These are phyloP conservation scores for Rhododendron ferrugineum DNA, from an alignment of 148 eudicot species.

Conservation along the genomic window DNA sequence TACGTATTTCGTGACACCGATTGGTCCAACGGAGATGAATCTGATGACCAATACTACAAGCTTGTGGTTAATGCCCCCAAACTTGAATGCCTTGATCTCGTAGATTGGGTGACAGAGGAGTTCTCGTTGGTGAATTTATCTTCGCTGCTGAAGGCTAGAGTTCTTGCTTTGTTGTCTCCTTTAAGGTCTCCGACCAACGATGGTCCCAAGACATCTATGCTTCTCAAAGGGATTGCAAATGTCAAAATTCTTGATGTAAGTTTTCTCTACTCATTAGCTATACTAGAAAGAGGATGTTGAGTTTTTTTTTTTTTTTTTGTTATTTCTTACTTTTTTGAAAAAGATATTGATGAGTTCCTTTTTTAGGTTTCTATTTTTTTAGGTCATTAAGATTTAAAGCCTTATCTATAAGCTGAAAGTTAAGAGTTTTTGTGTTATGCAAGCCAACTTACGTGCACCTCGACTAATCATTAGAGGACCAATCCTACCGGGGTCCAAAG, in stretches of 20 bases:
- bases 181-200: neutral
- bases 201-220: neutral
- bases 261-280: neutral
- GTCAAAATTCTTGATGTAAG: neutral
- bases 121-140: neutral
- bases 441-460: no score
- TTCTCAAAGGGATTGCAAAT: neutral
- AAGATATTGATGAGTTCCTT: no score
- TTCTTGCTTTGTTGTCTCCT: neutral
- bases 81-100: neutral
- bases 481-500: no score
- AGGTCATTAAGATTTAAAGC: neutral
- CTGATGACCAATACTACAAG: neutral
- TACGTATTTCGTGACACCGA: neutral
- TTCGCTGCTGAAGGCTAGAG: neutral
- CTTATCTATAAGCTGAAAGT: neutral
- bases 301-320: neutral
- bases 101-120: neutral
- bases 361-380: neutral
- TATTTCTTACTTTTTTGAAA: neutral
- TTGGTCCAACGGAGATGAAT: neutral
- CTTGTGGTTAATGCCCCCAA: neutral
- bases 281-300: neutral
- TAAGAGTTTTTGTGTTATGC: no score
- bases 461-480: no score